Conservation (phyloP, 2,329 filamentous ascomycete species). For the Elsinoe batatas region DNA sequence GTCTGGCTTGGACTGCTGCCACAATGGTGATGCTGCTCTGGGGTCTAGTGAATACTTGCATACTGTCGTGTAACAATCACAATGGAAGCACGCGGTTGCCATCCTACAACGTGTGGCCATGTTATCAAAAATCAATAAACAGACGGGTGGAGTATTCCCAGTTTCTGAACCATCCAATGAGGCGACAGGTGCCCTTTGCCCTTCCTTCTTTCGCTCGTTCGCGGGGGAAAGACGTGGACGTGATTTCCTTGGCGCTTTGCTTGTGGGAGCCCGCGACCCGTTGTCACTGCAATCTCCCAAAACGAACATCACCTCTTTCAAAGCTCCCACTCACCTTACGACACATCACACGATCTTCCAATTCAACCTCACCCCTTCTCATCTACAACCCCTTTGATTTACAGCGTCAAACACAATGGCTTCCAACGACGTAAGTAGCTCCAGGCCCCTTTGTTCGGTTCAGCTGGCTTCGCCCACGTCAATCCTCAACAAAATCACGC, state of each 20-base stretch:
- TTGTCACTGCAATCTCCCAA: constrained; percentile 3
- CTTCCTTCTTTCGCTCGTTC: not conserved
- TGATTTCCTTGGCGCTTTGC: constrained; percentile 1
- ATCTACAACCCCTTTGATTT: not conserved
- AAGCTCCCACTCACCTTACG: constrained; percentile 5
- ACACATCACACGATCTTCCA: constrained; percentile 7
- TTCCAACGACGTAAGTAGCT: constrained; percentile 11
- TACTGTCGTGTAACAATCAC: not conserved
- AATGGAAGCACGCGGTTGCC: not conserved
- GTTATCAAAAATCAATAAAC: constrained; percentile 9
- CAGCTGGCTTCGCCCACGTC: constrained; percentile 6
- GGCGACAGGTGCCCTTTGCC: not conserved
- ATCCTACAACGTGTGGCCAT: not conserved
- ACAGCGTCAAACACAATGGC: constrained; percentile 6
- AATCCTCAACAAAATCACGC: constrained; percentile 16
- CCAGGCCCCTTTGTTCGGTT: not conserved
- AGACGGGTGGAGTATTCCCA: not conserved
- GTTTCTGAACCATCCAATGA: constrained; percentile 1
- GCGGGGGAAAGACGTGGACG: not conserved
- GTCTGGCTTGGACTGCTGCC: not conserved
- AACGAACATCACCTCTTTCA: constrained; percentile 4
- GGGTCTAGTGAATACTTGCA: not conserved
- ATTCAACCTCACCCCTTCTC: not conserved
- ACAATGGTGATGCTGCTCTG: not conserved
- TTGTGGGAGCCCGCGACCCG: not conserved